Base-by-base conservation (phyloP, 2,329 filamentous ascomycete species). In the Phoma sp. region DNA sequence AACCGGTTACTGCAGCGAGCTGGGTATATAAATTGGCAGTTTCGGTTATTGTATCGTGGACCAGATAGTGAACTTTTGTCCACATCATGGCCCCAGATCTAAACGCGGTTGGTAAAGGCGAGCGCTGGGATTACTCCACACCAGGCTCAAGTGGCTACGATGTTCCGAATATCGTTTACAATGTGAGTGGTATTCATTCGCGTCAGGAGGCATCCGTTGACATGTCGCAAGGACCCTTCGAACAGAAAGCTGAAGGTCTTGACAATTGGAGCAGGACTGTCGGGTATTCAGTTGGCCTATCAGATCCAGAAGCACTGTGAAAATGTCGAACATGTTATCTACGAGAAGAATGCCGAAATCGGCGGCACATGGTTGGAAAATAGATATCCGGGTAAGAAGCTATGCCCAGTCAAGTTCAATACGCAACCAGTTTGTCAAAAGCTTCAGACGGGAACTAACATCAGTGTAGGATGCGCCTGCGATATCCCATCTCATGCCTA, bases 301-400 rank as follows among this genome's bases (percentile, higher is more conserved):
- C 67, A 76, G n/a, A 78, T 81, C 40, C 77, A 81, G 74, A 80
- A 69, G 47, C 23, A 64, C 26, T 66, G 61, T 43, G 71, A 56
- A 72, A 76, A 79, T 55, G 73, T 83, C 10, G 80, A 81, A 28
- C 76, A 77, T 61, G 71, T 78, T 11, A 76, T 81, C 2, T 81
- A 81, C 45, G 79, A 81, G 60, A 80, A 80, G 65, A 81, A 81
- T 46, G 57, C 67, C 12, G 74, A 77, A 32, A 66, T 81, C 25
- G 76, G 77, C 43, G 78, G 72, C 5, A 81, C 77, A 3, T 81
- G 79, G 78, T 60, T 78, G 2, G 77, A 79, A 56, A 80, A 80
- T 47, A 62, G 74, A 45, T 76, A 76, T 38, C 70, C 70, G 33
- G 69, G 63, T 64, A 58, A 38, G 39, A 20, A 6, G 34, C 9